A percentile compares a stretch with the other conserved stretches of the same genome.
Evolutionary conservation across 2,329 filamentous ascomycete genomes (phyloP).

Genomic region (Lizonia empirigonia): DNA sequence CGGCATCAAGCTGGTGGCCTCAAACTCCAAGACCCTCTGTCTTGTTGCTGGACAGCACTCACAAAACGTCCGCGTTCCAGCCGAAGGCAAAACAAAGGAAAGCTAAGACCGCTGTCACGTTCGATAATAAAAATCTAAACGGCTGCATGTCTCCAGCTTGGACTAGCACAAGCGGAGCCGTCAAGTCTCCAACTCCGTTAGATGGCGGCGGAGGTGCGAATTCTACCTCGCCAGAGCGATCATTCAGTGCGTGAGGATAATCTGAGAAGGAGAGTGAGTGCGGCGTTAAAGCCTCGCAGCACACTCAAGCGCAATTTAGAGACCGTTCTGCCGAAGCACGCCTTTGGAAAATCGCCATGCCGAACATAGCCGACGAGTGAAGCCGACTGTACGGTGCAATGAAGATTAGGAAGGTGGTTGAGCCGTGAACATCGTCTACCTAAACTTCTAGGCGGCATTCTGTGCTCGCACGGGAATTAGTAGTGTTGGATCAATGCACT

Average conservation of each 20-base stretch:
- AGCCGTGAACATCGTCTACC: background rate
- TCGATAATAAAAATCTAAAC: background rate
- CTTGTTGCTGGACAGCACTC: constrained; percentile 3
- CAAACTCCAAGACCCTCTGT: constrained; percentile 12
- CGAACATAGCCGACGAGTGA: background rate
- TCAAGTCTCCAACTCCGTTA: background rate
- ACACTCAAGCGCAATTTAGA: background rate
- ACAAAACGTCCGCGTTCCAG: constrained; percentile 15
- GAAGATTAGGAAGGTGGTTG: constrained; percentile 8
- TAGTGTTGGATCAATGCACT: constrained; percentile 2
- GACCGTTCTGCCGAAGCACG: background rate
- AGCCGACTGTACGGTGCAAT: background rate
- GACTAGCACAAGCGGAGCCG: background rate
- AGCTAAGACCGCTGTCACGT: background rate
- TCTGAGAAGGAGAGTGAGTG: background rate
- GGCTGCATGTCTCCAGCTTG: constrained; percentile 11
- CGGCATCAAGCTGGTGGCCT: constrained; percentile 23
- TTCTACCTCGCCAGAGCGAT: background rate
- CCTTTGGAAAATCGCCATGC: background rate
- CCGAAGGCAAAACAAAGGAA: background rate
- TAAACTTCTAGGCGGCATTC: background rate
- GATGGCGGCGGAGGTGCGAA: background rate
- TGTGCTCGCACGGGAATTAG: background rate
- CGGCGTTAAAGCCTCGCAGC: background rate
- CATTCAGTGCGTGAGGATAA: background rate